These are phyloP conservation scores for Fusarium virguliforme DNA, from an alignment of 2,329 filamentous ascomycete species.

Conservation along the genomic window DNA sequence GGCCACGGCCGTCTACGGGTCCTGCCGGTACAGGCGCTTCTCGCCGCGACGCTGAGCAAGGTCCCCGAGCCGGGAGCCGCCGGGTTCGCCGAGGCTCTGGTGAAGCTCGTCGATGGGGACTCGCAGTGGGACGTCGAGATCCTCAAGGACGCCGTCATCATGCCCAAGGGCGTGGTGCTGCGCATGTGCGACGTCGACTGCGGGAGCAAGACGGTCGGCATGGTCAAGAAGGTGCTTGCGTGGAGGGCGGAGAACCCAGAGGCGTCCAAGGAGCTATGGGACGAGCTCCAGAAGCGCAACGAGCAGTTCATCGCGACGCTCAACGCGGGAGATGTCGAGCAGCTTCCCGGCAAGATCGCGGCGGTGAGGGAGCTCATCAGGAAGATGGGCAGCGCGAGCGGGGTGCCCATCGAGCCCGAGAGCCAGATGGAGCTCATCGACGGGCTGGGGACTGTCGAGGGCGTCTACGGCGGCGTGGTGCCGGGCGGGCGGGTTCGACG, in stretches of 20 bases:
- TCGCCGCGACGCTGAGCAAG: conserved; percentile 80
- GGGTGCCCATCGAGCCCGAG: conserved; percentile 89
- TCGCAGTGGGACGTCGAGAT: conserved; percentile 86
- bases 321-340: conserved; percentile 63
- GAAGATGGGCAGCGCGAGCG: conserved; percentile 81
- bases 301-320: conserved; percentile 78
- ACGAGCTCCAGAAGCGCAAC: conserved; percentile 81
- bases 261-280: conserved; percentile 81
- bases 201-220: conserved; percentile 91
- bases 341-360: conserved; percentile 65
- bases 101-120: conserved; percentile 75
- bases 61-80: conserved; percentile 77
- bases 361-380: conserved; percentile 76
- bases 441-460: conserved; percentile 78
- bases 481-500: conserved; percentile 97
- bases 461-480: conserved; percentile 92
- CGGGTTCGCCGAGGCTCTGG: conserved; percentile 78
- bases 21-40: conserved; percentile 93
- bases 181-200: conserved; percentile 98
- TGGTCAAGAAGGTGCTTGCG: conserved; percentile 92
- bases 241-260: conserved; percentile 80
- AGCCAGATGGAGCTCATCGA: conserved; percentile 90
- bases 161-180: conserved; percentile 82
- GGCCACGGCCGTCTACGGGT: conserved; percentile 92
- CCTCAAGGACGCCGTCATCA: conserved; percentile 75